Base-by-base conservation (phyloP, 257 asterid species). In the Scutellaria minor region DNA sequence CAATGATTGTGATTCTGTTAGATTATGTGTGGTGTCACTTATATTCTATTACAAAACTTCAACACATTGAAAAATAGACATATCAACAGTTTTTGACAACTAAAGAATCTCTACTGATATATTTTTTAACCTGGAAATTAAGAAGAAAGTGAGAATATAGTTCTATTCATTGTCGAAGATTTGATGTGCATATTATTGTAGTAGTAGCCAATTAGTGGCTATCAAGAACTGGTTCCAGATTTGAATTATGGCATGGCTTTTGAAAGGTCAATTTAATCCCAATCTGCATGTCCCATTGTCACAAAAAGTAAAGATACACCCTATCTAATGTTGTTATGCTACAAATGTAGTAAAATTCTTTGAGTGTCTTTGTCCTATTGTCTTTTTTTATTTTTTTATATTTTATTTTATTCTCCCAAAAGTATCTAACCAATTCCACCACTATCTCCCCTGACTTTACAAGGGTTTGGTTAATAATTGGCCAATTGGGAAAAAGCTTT, bases 321-420 rank as follows among this genome's bases (percentile, higher is more conserved):
- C 45, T 6, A 6, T 37, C 4, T 47, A 75, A 64, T 7, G 12
- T 46, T 10, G 67, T 66, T 58, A 47, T 55, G 55, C 52, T 20
- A 42, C 10, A 64, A 66, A 67, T 18, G 47, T 9, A 9, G 41
- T 51, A 22, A 71, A 67, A 75, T 75, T 71, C 79, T 55, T 67
- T 63, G 79, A 75, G 83, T 82, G 83, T 48, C 20, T 41, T 48
- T 60, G 65, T 47, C 68, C 73, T 9, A 2, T 54, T 66, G 54
- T 27, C 64, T 57, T 63, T 59, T 45, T 40, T 63, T 9, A 6
- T 35, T 6, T 31, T 27, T 27, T 66, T 9, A 40, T 15, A 42
- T 53, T 18, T 5, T 7, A 31, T 31, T 31, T 31, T 31, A 31
- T 31, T 13, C 42, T 41, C 61, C 64, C 18, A 35, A 41, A 63